These are phyloP conservation scores for Pythium graminicola DNA, from an alignment of 352 stramenopile species.

Conservation along the genomic window DNA sequence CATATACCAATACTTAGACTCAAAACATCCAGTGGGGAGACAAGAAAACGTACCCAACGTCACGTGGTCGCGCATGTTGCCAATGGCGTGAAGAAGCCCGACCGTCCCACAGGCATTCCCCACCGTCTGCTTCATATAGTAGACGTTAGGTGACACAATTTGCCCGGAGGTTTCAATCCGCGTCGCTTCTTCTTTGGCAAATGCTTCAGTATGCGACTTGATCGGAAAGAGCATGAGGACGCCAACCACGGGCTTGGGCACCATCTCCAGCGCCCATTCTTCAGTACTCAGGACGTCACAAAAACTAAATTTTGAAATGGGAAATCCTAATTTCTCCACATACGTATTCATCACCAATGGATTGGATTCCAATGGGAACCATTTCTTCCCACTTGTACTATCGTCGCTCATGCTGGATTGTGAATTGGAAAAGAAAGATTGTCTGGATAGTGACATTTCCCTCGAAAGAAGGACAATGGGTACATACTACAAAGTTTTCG, in stretches of 20 bases:
- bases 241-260: constrained; percentile 87
- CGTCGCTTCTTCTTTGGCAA: constrained; percentile 60
- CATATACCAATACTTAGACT: too few species aligned
- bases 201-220: constrained; percentile 79
- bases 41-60: constrained; percentile 40
- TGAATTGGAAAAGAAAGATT: not conserved
- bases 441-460: constrained; percentile 5
- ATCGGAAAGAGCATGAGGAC: constrained; percentile 96
- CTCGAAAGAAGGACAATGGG: not conserved
- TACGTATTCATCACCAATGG: constrained; percentile 95
- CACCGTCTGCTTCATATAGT: constrained; percentile 95
- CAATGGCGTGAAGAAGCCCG: constrained; percentile 91
- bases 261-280: constrained; percentile 96
- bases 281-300: constrained; percentile 95
- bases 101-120: constrained; percentile 96
- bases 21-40: too few species aligned
- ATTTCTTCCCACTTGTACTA: constrained; percentile 52
- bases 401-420: constrained; percentile 24
- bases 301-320: constrained; percentile 81
- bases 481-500: too few species aligned
- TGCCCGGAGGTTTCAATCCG: constrained; percentile 61
- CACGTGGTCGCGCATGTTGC: constrained; percentile 84
- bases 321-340: constrained; percentile 91
- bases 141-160: constrained; percentile 65
- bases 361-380: constrained; percentile 94